Evolutionary conservation across 1,284 basidiomycete species (phyloP).

Genomic region (Acaromyces ingoldii): DNA sequence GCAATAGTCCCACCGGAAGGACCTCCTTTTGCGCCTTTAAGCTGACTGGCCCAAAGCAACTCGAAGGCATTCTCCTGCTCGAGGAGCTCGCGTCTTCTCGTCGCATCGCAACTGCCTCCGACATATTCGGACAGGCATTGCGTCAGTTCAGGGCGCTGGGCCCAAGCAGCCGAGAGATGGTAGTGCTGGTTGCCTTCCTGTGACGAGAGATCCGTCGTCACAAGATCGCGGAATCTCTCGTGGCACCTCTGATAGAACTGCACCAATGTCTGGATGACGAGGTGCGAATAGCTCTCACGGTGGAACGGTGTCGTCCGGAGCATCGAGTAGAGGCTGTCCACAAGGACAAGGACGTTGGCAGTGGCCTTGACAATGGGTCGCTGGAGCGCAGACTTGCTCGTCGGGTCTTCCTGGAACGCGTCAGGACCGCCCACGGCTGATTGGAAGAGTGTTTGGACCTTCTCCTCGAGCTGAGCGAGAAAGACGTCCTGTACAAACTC

Average conservation of each 20-base stretch:
- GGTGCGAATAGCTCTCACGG: conserved; percentile 79
- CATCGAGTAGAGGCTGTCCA: conserved; percentile 90
- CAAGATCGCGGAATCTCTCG: conserved; percentile 67
- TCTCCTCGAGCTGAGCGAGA: conserved; percentile 90
- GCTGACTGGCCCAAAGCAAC: conserved; percentile 13
- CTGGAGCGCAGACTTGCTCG: conserved; percentile 61
- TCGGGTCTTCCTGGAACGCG: conserved; percentile 60
- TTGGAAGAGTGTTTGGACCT: conserved; percentile 58
- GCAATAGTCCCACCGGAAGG: conserved; percentile 12
- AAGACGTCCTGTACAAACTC: conserved; percentile 92
- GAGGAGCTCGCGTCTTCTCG: conserved; percentile 18
- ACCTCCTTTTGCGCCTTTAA: background rate
- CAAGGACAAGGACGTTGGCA: conserved; percentile 78
- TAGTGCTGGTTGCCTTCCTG: background rate
- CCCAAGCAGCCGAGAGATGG: conserved; percentile 33
- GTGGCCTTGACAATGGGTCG: conserved; percentile 78
- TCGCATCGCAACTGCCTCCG: background rate
- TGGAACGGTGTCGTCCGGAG: conserved; percentile 91
- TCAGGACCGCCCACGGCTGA: conserved; percentile 55
- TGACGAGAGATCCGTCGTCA: background rate
- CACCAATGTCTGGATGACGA: conserved; percentile 90
- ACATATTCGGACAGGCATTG: conserved; percentile 63
- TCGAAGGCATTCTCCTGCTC: conserved; percentile 26
- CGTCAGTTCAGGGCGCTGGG: conserved; percentile 63
- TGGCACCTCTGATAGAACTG: conserved; percentile 94